A percentile compares a stretch with the other conserved stretches of the same genome.
phyloP scores from a whole-genome alignment of 805 yeast genomes.

The Wickerhamiella sorbophila region DNA sequence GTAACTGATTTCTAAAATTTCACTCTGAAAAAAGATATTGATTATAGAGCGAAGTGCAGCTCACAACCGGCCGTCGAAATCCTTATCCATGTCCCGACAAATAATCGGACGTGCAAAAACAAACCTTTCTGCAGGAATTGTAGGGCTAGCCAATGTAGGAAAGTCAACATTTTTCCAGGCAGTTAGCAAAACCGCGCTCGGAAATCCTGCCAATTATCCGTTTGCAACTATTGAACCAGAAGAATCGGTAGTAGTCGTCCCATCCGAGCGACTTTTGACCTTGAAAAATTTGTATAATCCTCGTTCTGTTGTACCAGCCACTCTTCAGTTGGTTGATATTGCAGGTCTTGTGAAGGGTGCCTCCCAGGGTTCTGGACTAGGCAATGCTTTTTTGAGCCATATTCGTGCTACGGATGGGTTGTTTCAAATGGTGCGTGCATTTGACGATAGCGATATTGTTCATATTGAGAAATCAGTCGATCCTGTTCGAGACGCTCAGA shows the following conservation, averaged over 20 bases:
- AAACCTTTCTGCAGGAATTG: constrained; percentile 31
- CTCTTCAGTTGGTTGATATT: constrained; percentile 47
- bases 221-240: constrained; percentile 97
- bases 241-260: constrained; percentile 91
- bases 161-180: constrained; percentile 97
- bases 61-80: too few relatives aligned
- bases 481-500: constrained; percentile 48
- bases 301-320: constrained; percentile 37
- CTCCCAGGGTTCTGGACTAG: constrained; percentile 52
- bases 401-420: constrained; percentile 60
- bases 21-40: too few relatives aligned
- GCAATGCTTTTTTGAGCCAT: constrained; percentile 57
- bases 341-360: constrained; percentile 60
- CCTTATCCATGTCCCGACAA: constrained; percentile 2
- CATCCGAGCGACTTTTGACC: constrained; percentile 74
- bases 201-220: constrained; percentile 96
- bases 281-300: constrained; percentile 38
- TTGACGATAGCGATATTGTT: constrained; percentile 48
- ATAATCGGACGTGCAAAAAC: constrained; percentile 15
- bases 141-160: constrained; percentile 71
- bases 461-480: constrained; percentile 53
- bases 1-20: too few relatives aligned
- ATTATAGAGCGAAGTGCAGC: too few relatives aligned
- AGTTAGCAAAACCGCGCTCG: constrained; percentile 80
- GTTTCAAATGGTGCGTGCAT: constrained; percentile 53